A percentile compares a stretch with the other conserved stretches of the same genome.
phyloP scores from a whole-genome alignment of 345 rosid genomes.

The Corchorus capsularis region DNA sequence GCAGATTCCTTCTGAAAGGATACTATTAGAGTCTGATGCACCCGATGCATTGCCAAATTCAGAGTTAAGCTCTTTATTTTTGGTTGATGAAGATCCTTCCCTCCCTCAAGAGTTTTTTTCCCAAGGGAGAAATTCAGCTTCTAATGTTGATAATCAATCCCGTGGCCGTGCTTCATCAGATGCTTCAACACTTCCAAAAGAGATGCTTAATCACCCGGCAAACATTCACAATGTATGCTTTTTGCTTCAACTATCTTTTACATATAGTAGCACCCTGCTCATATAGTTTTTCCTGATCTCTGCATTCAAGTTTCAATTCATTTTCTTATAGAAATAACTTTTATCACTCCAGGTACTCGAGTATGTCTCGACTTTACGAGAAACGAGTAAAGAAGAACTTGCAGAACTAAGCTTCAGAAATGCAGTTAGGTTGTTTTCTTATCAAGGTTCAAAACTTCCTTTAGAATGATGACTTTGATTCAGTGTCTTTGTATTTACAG shows the following conservation, averaged over 20 bases:
- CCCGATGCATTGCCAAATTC: constrained; percentile 87
- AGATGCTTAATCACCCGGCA: constrained; percentile 84
- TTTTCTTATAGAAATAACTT: too few relatives aligned
- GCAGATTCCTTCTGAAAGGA: constrained; percentile 79
- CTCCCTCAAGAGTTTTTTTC: constrained; percentile 35
- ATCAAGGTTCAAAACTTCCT: constrained; percentile 47
- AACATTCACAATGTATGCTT: constrained; percentile 64
- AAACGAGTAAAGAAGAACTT: constrained; percentile 62
- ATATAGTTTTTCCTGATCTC: not conserved
- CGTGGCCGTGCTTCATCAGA: constrained; percentile 33
- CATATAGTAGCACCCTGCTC: not conserved
- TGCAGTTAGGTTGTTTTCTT: constrained; percentile 64
- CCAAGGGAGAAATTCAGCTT: constrained; percentile 29
- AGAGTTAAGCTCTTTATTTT: constrained; percentile 42
- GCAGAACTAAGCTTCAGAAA: constrained; percentile 65
- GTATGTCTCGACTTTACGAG: constrained; percentile 67
- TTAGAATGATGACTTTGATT: constrained; percentile 7
- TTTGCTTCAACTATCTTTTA: constrained; percentile 12
- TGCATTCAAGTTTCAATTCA: too few relatives aligned
- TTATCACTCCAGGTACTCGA: constrained; percentile 49
- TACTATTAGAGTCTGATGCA: constrained; percentile 87
- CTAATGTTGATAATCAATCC: constrained; percentile 30
- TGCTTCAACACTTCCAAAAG: constrained; percentile 41
- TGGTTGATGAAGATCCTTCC: constrained; percentile 52
- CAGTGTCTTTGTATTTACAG: not conserved